Evolutionary conservation across 192 early-diverging fungal genomes (phyloP).

Genomic region (Coemansia sp.): DNA sequence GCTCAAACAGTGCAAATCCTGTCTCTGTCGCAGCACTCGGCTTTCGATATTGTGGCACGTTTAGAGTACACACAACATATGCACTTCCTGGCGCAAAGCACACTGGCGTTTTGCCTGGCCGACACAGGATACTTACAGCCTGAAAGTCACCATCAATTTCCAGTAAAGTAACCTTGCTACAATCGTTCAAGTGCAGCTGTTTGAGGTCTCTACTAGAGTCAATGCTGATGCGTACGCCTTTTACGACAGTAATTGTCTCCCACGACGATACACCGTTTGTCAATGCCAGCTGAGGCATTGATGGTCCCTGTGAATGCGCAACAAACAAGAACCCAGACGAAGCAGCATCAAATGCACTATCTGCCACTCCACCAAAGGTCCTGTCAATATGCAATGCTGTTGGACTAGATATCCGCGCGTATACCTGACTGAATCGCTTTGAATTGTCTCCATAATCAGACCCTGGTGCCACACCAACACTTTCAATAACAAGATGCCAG

Average conservation of each 20-base stretch:
- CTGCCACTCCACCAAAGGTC: constrained; percentile 22
- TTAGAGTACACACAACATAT: constrained; percentile 22
- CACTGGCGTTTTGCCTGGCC: constrained; percentile 10
- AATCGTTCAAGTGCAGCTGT: not conserved
- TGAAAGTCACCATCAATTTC: constrained; percentile 1
- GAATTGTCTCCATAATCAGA: not conserved
- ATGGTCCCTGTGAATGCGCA: constrained; percentile 18
- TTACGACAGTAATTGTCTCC: constrained; percentile 4
- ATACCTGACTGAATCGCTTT: constrained; percentile 14
- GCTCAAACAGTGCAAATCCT: not conserved
- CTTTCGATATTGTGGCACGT: not conserved
- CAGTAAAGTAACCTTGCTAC: not conserved
- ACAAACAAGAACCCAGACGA: constrained; percentile 21
- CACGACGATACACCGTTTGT: not conserved
- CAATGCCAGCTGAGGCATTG: not conserved
- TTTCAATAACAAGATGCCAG: constrained; percentile 31
- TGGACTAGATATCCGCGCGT: constrained; percentile 18
- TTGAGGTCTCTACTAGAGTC: not conserved
- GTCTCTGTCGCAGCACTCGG: not conserved
- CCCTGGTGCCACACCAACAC: not conserved
- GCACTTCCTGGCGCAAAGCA: constrained; percentile 19
- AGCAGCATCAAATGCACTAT: not conserved
- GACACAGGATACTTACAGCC: constrained; percentile 10
- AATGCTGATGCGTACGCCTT: constrained; percentile 7
- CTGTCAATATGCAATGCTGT: constrained; percentile 11